A percentile compares a stretch with the other conserved stretches of the same genome.
These are phyloP conservation scores for Laburnicola sp. DNA, from an alignment of 2,329 filamentous ascomycete genomes.

Conservation along the genomic window DNA sequence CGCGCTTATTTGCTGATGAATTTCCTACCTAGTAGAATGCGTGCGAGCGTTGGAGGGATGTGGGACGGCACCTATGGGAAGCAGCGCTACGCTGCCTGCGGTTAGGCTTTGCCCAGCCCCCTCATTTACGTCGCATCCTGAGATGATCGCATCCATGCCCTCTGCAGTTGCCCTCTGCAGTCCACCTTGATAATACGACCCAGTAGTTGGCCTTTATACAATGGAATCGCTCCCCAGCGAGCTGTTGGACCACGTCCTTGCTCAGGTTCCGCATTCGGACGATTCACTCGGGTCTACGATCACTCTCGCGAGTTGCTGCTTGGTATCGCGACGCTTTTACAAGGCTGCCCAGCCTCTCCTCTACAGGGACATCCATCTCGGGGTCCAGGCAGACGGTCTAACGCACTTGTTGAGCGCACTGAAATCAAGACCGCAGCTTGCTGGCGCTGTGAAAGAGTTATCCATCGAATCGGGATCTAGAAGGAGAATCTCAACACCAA, in stretches of 20 bases:
- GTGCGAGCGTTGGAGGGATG: no score
- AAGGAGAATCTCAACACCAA: neutral
- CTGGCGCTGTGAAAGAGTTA: neutral
- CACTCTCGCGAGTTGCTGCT: conserved; percentile 6
- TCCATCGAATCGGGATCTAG: neutral
- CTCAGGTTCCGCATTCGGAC: neutral
- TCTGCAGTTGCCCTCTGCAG: neutral
- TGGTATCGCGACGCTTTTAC: conserved; percentile 5
- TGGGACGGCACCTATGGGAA: no score
- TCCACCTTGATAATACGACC: neutral
- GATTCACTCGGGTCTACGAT: conserved; percentile 3
- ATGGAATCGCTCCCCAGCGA: conserved; percentile 8
- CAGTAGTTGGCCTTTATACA: neutral
- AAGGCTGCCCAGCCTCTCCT: conserved; percentile 5
- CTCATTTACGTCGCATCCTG: no score
- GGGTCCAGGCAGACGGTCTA: neutral
- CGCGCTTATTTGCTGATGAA: no score
- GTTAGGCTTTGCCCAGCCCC: no score
- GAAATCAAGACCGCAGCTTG: conserved; percentile 1
- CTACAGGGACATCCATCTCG: conserved; percentile 6
- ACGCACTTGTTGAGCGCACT: neutral
- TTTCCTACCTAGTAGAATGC: no score
- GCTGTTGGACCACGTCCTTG: conserved; percentile 5
- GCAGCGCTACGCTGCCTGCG: no score
- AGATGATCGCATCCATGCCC: conserved; percentile 2